Percentiles rank a stretch among this genome's conserved stretches.
These are phyloP conservation scores for Trametes sanguinea DNA, from an alignment of 768 basidiomycete genomes.

Conservation along the genomic window DNA sequence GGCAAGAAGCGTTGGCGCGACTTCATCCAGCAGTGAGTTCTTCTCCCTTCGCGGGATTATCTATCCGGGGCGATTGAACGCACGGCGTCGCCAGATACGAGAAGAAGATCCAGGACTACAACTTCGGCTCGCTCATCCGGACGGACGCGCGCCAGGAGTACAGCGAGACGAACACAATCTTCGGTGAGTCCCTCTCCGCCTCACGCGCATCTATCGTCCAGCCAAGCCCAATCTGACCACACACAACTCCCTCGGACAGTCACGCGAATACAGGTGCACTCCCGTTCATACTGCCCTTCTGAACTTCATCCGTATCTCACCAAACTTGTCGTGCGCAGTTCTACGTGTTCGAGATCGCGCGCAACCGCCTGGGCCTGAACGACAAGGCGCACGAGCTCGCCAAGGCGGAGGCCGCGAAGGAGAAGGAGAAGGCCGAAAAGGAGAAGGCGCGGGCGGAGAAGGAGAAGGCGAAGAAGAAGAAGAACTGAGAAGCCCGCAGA, in stretches of 20 bases:
- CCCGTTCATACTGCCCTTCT: neutral
- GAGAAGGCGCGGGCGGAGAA: slow-evolving; percentile 42
- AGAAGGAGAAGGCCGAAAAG: slow-evolving; percentile 58
- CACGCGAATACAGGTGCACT: slow-evolving; percentile 66
- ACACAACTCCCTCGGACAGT: slow-evolving; percentile 38
- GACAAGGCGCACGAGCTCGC: slow-evolving; percentile 82
- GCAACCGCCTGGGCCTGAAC: slow-evolving; percentile 90
- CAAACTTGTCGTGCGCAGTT: slow-evolving; percentile 52
- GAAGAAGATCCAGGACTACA: slow-evolving; percentile 88
- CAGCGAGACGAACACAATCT: slow-evolving; percentile 89
- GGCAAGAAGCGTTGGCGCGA: slow-evolving; percentile 91
- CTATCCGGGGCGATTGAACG: neutral
- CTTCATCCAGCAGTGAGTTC: slow-evolving; percentile 73
- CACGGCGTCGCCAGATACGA: slow-evolving; percentile 62
- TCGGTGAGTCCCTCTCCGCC: slow-evolving; percentile 55
- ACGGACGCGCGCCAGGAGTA: slow-evolving; percentile 81
- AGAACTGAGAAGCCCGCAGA: slow-evolving; percentile 12
- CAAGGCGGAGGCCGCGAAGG: slow-evolving; percentile 60
- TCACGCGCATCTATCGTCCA: neutral
- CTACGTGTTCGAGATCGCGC: slow-evolving; percentile 93
- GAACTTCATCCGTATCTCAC: neutral
- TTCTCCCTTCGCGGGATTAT: neutral
- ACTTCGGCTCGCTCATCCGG: slow-evolving; percentile 94
- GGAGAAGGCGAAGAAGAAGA: slow-evolving; percentile 43
- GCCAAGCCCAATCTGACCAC: neutral